These are phyloP conservation scores for Cryptococcus maquisensis DNA, from an alignment of 1,284 basidiomycete species.

Conservation along the genomic window DNA sequence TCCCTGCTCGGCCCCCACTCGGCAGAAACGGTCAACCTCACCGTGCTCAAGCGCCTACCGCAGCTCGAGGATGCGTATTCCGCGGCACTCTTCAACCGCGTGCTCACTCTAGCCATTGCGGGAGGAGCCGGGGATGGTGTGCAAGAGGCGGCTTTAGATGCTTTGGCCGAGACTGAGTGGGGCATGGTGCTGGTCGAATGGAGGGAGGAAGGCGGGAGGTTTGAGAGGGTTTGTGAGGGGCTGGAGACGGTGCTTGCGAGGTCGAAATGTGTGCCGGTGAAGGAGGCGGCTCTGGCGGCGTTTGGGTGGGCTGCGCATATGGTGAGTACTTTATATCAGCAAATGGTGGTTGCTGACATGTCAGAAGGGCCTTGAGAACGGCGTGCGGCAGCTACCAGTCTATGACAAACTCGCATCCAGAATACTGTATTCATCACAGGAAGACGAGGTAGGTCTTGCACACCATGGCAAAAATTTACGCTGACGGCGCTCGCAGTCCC, in stretches of 20 bases:
- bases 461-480: too few species aligned
- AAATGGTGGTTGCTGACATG: not conserved
- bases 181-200: not conserved
- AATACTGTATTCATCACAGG: conserved; percentile 12
- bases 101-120: conserved; percentile 6
- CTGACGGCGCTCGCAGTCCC: conserved; percentile 19
- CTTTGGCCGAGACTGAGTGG: conserved; percentile 11
- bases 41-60: conserved; percentile 7
- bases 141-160: conserved; percentile 9
- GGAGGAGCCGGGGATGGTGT: conserved; percentile 5
- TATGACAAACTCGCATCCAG: not conserved
- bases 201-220: not conserved
- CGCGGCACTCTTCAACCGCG: not conserved
- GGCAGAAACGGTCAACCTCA: conserved; percentile 4
- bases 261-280: conserved; percentile 29
- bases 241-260: not conserved
- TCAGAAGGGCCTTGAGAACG: not conserved
- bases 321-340: conserved; percentile 6
- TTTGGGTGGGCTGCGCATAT: conserved; percentile 21
- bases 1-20: conserved; percentile 3
- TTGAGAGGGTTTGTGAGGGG: not conserved
- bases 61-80: not conserved
- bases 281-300: conserved; percentile 35
- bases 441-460: conserved; percentile 16
- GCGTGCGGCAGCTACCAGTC: not conserved